Evolutionary conservation across 352 stramenopile genomes (phyloP).

Genomic region (Phytophthora uliginosa): DNA sequence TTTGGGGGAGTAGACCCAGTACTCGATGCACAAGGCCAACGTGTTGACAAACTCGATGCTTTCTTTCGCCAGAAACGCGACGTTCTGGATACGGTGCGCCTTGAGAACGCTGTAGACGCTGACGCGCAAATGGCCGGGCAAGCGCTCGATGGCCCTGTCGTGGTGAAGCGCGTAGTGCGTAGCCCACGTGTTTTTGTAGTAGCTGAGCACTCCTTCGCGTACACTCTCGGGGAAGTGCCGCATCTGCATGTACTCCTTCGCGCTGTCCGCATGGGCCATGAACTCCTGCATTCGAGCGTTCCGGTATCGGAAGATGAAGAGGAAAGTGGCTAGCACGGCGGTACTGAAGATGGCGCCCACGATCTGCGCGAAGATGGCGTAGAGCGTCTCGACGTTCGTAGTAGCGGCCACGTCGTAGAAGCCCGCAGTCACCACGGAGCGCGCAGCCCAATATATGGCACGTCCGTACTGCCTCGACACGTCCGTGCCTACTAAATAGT

Average conservation of each 20-base stretch:
- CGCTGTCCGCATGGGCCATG: slow-evolving; percentile 74
- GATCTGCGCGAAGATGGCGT: slow-evolving; percentile 69
- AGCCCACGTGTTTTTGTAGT: slow-evolving; percentile 72
- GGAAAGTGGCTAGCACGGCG: slow-evolving; percentile 71
- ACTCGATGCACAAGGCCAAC: slow-evolving; percentile 57
- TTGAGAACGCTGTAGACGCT: slow-evolving; percentile 66
- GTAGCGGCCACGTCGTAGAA: slow-evolving; percentile 72
- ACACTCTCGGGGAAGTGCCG: slow-evolving; percentile 70
- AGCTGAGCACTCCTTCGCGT: slow-evolving; percentile 62
- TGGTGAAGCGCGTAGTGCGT: slow-evolving; percentile 60
- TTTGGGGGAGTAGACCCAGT: slow-evolving; percentile 68
- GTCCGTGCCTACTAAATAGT: slow-evolving; percentile 61
- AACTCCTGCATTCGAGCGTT: slow-evolving; percentile 70
- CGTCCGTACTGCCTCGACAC: slow-evolving; percentile 61
- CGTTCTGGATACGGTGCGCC: slow-evolving; percentile 66
- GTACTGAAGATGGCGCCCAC: slow-evolving; percentile 75
- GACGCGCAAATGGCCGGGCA: slow-evolving; percentile 71
- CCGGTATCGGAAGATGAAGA: slow-evolving; percentile 78
- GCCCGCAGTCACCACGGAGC: slow-evolving; percentile 63
- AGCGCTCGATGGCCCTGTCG: slow-evolving; percentile 51
- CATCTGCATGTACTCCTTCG: slow-evolving; percentile 82
- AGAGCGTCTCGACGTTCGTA: slow-evolving; percentile 65
- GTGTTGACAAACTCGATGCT: slow-evolving; percentile 82
- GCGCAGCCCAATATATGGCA: slow-evolving; percentile 68
- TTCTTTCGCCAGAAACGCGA: slow-evolving; percentile 71